Percentiles rank a stretch among this genome's conserved stretches.
Evolutionary conservation across 768 basidiomycete species (phyloP).

Genomic region (Amanita thiersii): DNA sequence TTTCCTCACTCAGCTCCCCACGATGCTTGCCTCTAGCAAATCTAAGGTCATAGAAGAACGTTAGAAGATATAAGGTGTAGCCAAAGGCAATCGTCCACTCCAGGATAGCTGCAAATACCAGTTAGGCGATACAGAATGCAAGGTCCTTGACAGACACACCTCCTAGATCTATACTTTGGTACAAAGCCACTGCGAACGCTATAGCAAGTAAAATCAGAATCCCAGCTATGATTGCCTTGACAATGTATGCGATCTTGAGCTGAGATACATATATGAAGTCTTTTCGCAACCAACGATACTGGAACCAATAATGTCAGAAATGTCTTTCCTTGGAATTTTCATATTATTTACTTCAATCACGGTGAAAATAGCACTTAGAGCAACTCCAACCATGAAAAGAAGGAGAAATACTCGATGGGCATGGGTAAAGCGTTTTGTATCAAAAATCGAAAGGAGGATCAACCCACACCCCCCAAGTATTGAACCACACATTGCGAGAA

Average conservation of each 20-base stretch:
- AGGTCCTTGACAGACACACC: constrained; percentile 24
- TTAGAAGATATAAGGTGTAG: constrained; percentile 65
- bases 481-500: constrained; percentile 52
- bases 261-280: constrained; percentile 37
- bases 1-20: constrained; percentile 33
- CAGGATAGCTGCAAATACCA: constrained; percentile 41
- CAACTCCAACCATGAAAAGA: constrained; percentile 67
- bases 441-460: constrained; percentile 63
- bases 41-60: constrained; percentile 67
- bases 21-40: constrained; percentile 44
- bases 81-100: constrained; percentile 73
- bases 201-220: constrained; percentile 54
- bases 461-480: constrained; percentile 58
- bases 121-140: background rate
- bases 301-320: background rate
- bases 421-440: constrained; percentile 45
- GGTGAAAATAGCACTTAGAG: constrained; percentile 67
- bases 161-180: constrained; percentile 35
- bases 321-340: background rate
- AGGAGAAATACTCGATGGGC: constrained; percentile 57
- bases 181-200: constrained; percentile 51
- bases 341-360: constrained; percentile 43
- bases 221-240: constrained; percentile 53
- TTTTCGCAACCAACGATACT: constrained; percentile 62
- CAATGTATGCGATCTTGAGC: constrained; percentile 46